Conservation (phyloP, 2,329 filamentous ascomycete genomes). For the Aspergillus terreus region DNA sequence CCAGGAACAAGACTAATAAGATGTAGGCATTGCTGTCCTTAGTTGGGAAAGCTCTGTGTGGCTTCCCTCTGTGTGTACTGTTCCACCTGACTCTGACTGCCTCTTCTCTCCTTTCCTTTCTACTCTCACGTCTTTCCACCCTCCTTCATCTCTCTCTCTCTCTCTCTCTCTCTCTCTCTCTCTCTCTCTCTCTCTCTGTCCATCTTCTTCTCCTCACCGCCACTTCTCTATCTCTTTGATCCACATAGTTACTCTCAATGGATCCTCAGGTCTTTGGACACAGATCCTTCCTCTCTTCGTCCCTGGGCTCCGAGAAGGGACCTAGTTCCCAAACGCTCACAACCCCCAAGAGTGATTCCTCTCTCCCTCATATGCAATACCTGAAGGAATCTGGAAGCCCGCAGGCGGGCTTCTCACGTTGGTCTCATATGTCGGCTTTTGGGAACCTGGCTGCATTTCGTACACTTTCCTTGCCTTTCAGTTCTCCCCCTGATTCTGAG, state of each 20-base stretch:
- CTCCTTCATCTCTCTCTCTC: not conserved
- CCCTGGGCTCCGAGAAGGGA: not conserved
- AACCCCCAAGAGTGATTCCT: no score
- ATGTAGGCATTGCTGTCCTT: no score
- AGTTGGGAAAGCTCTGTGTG: not conserved
- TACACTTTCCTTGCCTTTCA: no score
- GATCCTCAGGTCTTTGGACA: not conserved
- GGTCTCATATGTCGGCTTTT: not conserved
- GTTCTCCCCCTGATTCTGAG: no score
- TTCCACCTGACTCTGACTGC: not conserved
- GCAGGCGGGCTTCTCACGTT: not conserved
- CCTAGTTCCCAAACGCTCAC: no score
- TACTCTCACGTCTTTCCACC: not conserved
- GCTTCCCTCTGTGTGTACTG: not conserved
- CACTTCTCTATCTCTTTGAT: no score
- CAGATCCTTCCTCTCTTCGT: not conserved
- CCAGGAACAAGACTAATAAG: no score
- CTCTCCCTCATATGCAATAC: no score
- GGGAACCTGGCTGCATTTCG: no score
- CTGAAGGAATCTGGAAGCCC: no score
- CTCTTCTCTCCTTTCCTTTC: slow-evolving; percentile 2
- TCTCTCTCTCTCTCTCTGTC: not conserved
- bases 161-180: not conserved
- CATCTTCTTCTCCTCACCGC: no score
- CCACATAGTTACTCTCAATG: not conserved